A percentile compares a stretch with the other conserved stretches of the same genome.
Evolutionary conservation across 495 filamentous ascomycete species (phyloP).

Genomic region (Hypoxylon fragiforme): DNA sequence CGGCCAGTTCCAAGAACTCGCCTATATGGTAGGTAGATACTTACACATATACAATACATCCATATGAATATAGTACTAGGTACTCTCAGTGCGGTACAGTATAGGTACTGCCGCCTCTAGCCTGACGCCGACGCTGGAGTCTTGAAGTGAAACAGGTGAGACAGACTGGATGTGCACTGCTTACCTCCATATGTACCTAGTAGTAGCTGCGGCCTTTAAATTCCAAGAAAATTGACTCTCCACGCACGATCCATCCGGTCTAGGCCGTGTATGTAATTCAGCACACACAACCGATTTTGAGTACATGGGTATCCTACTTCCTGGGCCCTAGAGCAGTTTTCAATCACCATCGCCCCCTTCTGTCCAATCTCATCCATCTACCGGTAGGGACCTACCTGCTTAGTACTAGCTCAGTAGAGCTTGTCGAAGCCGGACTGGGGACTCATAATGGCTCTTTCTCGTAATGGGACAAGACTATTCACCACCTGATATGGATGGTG

Average conservation of each 20-base stretch:
- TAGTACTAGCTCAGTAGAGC: conserved; percentile 20
- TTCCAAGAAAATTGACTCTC: not conserved
- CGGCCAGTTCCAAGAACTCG: too few relatives aligned
- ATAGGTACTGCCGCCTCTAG: conserved; percentile 6
- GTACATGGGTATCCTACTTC: conserved; percentile 1
- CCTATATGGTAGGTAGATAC: too few relatives aligned
- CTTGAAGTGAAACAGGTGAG: not conserved
- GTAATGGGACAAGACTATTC: conserved; percentile 9
- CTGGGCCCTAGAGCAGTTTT: conserved; percentile 7
- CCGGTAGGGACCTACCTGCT: conserved; percentile 16
- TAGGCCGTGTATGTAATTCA: conserved; percentile 5
- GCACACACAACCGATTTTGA: conserved; percentile 14
- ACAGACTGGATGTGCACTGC: too few relatives aligned
- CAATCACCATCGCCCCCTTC: conserved; percentile 11
- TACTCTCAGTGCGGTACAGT: too few relatives aligned
- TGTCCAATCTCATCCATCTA: conserved; percentile 1
- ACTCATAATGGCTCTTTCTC: conserved; percentile 10
- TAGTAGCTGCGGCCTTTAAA: not conserved
- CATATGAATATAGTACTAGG: too few relatives aligned
- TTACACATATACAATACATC: too few relatives aligned
- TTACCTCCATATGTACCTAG: not conserved
- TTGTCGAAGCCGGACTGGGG: not conserved
- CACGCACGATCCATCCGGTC: conserved; percentile 10
- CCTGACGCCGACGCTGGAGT: conserved; percentile 2
- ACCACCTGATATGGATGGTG: conserved; percentile 20